Evolutionary conservation across 148 eudicot species (phyloP).

Genomic region (Dianthus caryophyllus): DNA sequence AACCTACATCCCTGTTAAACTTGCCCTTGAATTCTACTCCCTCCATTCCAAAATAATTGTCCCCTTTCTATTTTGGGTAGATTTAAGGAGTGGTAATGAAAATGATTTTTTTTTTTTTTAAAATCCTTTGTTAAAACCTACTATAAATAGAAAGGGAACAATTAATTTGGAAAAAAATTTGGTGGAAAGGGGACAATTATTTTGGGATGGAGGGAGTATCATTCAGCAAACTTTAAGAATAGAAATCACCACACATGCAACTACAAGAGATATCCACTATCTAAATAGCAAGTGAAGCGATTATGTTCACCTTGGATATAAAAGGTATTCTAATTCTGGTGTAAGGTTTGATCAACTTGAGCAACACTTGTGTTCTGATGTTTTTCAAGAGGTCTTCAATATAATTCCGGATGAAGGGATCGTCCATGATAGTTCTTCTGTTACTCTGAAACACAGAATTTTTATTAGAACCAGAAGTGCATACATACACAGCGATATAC

Average conservation of each 20-base stretch:
- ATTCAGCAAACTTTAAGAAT: background rate
- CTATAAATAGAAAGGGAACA: no score
- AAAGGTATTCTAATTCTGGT: constrained; percentile 96
- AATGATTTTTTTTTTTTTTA: no score
- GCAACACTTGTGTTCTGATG: constrained; percentile 95
- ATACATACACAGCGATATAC: background rate
- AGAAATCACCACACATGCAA: constrained; percentile 9
- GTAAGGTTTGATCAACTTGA: constrained; percentile 95
- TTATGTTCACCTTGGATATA: constrained; percentile 67
- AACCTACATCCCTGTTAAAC: background rate
- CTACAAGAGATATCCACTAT: background rate
- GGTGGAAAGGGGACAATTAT: no score
- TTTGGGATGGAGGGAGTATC: no score
- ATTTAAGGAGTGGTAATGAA: no score
- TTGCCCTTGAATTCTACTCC: no score
- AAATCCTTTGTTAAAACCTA: no score
- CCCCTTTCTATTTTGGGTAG: no score
- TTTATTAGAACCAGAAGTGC: constrained; percentile 14
- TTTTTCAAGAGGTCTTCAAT: constrained; percentile 96
- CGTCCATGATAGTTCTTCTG: constrained; percentile 94
- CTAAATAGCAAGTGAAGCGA: background rate
- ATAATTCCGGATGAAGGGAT: constrained; percentile 84
- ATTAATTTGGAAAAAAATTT: no score
- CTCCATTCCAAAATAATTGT: no score
- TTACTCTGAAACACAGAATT: constrained; percentile 54